Percentiles rank a stretch among this genome's conserved stretches.
These are phyloP conservation scores for Ascocoryne sarcoides DNA, from an alignment of 2,329 filamentous ascomycete species.

Conservation along the genomic window DNA sequence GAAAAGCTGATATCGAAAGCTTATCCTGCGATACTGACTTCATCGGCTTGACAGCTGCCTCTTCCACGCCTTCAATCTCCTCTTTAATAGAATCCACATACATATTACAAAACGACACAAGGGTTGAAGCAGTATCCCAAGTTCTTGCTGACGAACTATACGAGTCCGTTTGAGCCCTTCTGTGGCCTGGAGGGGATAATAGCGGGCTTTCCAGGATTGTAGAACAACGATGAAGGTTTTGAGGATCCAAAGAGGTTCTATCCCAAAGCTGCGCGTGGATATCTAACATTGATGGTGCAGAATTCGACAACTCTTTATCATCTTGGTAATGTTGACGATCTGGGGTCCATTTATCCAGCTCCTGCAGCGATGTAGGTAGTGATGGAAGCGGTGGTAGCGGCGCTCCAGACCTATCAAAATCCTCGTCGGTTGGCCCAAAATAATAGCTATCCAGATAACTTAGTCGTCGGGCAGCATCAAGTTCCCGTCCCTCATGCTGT, in stretches of 20 bases:
- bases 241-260: neutral
- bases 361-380: too few species aligned
- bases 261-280: neutral
- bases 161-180: neutral
- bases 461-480: neutral
- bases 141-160: constrained; percentile 8
- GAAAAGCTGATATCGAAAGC: too few species aligned
- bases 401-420: constrained; percentile 1
- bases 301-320: neutral
- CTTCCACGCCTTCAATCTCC: neutral
- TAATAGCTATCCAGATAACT: neutral
- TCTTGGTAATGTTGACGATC: neutral
- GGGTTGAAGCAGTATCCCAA: constrained; percentile 13
- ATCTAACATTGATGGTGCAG: neutral
- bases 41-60: neutral
- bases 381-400: neutral
- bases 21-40: too few species aligned
- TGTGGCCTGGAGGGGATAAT: neutral
- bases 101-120: neutral
- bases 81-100: neutral
- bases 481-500: neutral
- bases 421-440: neutral
- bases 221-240: neutral
- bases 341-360: neutral
- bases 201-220: neutral